phyloP scores from a whole-genome alignment of 1,284 basidiomycete species.

The Schizopora paradoxa region DNA sequence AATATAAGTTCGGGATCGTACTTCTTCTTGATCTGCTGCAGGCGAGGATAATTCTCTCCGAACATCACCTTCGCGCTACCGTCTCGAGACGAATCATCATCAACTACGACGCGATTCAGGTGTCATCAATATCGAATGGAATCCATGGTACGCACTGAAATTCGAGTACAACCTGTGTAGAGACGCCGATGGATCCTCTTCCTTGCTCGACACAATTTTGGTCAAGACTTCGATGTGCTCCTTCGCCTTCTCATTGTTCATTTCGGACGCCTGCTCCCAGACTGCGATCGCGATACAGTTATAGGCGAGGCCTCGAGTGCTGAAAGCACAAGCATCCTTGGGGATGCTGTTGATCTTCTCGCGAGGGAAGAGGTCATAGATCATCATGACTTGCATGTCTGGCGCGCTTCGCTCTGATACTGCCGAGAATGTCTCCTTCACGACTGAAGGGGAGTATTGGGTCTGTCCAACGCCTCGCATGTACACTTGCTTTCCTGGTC shows the following conservation, averaged over 20 bases:
- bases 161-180: too few relatives aligned
- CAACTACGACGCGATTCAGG: too few relatives aligned
- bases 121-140: too few relatives aligned
- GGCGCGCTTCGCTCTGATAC: slow-evolving; percentile 3
- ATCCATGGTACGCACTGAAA: too few relatives aligned
- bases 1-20: slow-evolving; percentile 18
- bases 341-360: slow-evolving; percentile 17
- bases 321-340: slow-evolving; percentile 19
- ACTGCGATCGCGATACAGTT: background rate
- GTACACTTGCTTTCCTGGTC: slow-evolving; percentile 8
- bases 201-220: too few relatives aligned
- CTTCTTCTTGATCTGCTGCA: slow-evolving; percentile 17
- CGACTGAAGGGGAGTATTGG: background rate
- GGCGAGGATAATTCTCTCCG: slow-evolving; percentile 13
- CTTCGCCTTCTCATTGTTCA: background rate
- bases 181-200: too few relatives aligned
- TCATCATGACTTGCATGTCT: background rate
- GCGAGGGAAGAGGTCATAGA: slow-evolving; percentile 20
- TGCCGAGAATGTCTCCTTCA: slow-evolving; percentile 12
- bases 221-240: background rate
- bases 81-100: slow-evolving; percentile 1
- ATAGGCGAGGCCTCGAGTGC: background rate
- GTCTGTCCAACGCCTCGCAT: slow-evolving; percentile 1
- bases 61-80: slow-evolving; percentile 12
- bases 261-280: slow-evolving; percentile 17